Percentiles rank a stretch among this genome's conserved stretches.
Evolutionary conservation across 1,284 basidiomycete species (phyloP).

Genomic region (Ustilago shanxiensis): DNA sequence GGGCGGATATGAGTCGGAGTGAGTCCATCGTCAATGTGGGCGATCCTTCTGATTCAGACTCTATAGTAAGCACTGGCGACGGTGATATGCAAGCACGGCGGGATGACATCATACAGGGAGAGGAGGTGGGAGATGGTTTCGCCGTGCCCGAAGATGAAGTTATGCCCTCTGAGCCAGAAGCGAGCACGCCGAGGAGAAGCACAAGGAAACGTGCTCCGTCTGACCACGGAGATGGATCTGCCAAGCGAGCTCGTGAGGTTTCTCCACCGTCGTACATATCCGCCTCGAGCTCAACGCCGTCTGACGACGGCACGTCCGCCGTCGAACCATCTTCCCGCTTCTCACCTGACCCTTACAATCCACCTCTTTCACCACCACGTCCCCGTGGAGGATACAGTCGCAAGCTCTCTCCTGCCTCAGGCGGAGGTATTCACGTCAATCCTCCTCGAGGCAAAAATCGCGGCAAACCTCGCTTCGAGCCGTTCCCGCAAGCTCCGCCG

Average conservation of each 20-base stretch:
- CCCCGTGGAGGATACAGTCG: conserved; percentile 50
- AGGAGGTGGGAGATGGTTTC: conserved; percentile 47
- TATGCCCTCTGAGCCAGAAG: background rate
- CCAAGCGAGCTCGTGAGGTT: conserved; percentile 3
- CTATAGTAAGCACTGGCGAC: background rate
- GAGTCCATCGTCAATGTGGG: conserved; percentile 34
- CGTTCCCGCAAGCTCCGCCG: conserved; percentile 37
- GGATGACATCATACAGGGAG: conserved; percentile 9
- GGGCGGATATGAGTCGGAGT: conserved; percentile 24
- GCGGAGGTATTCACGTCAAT: conserved; percentile 44
- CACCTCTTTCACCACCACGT: conserved; percentile 49
- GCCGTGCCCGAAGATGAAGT: conserved; percentile 30
- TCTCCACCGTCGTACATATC: background rate
- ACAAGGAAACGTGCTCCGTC: conserved; percentile 12
- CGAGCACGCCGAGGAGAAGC: background rate
- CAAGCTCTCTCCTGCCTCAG: conserved; percentile 27
- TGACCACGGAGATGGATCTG: background rate
- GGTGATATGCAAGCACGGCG: background rate
- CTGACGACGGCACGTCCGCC: background rate
- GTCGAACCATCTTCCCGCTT: conserved; percentile 29
- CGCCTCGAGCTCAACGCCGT: background rate
- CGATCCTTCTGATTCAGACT: conserved; percentile 13
- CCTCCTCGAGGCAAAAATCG: conserved; percentile 23
- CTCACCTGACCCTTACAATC: conserved; percentile 59
- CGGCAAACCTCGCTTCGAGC: conserved; percentile 29